Conservation (phyloP, 208 protist species). For the Endotrypanum monterogeii region DNA sequence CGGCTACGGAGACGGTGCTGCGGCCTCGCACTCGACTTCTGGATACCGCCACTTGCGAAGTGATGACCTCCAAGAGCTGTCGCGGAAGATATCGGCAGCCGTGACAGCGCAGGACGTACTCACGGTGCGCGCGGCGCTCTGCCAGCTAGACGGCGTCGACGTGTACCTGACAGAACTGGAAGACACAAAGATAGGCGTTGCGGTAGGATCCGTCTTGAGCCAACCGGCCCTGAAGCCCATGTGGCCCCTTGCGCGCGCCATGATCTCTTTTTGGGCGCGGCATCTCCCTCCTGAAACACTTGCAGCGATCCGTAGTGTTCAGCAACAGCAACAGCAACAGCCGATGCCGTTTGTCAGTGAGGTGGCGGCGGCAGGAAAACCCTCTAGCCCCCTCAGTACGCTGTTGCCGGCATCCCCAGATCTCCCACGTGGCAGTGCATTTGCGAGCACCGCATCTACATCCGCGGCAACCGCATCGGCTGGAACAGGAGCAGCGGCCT, state of each 20-base stretch:
- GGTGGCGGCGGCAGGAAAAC: conserved; percentile 17
- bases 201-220: conserved; percentile 64
- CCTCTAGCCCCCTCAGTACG: conserved; percentile 17
- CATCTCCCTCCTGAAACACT: conserved; percentile 67
- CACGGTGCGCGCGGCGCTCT: conserved; percentile 48
- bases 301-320: conserved; percentile 51
- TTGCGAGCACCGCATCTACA: conserved; percentile 9
- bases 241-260: conserved; percentile 66
- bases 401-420: conserved; percentile 10
- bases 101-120: conserved; percentile 37
- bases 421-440: conserved; percentile 16
- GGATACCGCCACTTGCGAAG: conserved; percentile 25
- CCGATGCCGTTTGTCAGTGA: background rate
- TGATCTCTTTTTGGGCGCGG: conserved; percentile 77
- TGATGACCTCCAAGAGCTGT: conserved; percentile 45
- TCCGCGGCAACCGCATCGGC: conserved; percentile 10
- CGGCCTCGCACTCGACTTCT: background rate
- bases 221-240: conserved; percentile 40
- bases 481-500: conserved; percentile 5
- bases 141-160: conserved; percentile 59
- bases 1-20: conserved; percentile 1
- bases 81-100: conserved; percentile 43
- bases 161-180: conserved; percentile 58
- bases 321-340: conserved; percentile 30
- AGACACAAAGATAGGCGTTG: conserved; percentile 74